These are phyloP conservation scores for Kluyveromyces aestuarii DNA, from an alignment of 805 yeast genomes.

Conservation along the genomic window DNA sequence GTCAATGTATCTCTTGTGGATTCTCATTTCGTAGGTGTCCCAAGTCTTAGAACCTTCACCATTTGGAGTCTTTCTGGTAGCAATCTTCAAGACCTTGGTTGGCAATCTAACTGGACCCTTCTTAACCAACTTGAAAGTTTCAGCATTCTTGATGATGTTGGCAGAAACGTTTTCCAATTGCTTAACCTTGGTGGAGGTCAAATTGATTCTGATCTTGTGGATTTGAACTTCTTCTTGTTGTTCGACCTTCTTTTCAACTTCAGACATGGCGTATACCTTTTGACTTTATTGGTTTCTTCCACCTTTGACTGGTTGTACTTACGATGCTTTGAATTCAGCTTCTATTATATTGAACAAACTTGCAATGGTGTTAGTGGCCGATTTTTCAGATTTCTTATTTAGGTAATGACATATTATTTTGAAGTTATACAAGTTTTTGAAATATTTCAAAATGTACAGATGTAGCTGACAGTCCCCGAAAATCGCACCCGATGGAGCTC, in stretches of 20 bases:
- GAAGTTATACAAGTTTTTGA: background rate
- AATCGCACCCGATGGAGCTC: background rate
- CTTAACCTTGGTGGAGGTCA: slow-evolving; percentile 98
- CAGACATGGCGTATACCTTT: slow-evolving; percentile 61
- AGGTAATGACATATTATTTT: background rate
- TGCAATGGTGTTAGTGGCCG: background rate
- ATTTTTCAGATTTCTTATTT: background rate
- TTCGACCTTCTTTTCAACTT: slow-evolving; percentile 72
- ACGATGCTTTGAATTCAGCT: no score
- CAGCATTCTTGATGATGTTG: slow-evolving; percentile 84
- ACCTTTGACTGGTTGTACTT: background rate
- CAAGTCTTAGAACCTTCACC: slow-evolving; percentile 99
- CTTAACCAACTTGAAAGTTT: slow-evolving; percentile 71
- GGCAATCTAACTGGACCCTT: slow-evolving; percentile 99
- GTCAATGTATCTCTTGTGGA: slow-evolving; percentile 99
- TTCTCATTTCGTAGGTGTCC: slow-evolving; percentile 99
- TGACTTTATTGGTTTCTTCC: slow-evolving; percentile 17
- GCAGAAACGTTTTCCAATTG: slow-evolving; percentile 94
- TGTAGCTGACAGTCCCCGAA: background rate
- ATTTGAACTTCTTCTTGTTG: slow-evolving; percentile 73
- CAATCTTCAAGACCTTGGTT: slow-evolving; percentile 94
- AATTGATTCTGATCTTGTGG: slow-evolving; percentile 98
- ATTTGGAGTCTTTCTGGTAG: slow-evolving; percentile 99
- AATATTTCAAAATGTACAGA: background rate
- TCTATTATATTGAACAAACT: no score